Base-by-base conservation (phyloP, 2,329 filamentous ascomycete genomes). In the Ceratocystis variospora region DNA sequence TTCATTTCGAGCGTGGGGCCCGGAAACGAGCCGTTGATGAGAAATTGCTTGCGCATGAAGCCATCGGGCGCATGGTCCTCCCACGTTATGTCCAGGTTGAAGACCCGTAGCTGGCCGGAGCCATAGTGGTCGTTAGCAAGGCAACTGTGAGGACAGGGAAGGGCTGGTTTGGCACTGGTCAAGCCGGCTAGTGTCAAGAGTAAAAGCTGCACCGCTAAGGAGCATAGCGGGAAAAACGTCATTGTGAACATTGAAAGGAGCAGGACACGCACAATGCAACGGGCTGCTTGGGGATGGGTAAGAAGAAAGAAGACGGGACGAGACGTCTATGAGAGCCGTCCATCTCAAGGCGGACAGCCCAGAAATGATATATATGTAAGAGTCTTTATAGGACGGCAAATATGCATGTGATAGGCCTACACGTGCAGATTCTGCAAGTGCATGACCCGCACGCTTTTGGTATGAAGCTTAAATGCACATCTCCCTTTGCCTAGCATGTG, bases 11-110 rank as follows among this genome's bases (percentile, higher is more conserved):
- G 77, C 1, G 77, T 74, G 0, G 86, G 86, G 0, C 84, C 87
- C 0, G 86, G 85, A 62, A 82, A 83, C 70, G 83, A 77, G 10
- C 80, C 80, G 69, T 87, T 87, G 70, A 85, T 74, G 53, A 86
- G 74, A 68, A 79, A 70, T 73, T 80, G 77, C 50, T 77, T 69
- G 12, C 77, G 73, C 0, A 72, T 67, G 66, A 77, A 74, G 28
- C 82, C 82, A 72, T 79, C 76, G 0, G 78, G 78, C 0, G 76
- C 74, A 41, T 75, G 65, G 0, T 72, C 70, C 22, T 75, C 73
- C 75, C 76, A 78, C 4, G 76, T 77, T 33, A 76, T 50, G 2
- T 66, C 69, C 1, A 76, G 69, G 28, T 72, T 70, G 46, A 74
- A 76, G 19, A 28, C 31, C 3, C 53, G 61, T n/a, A 33, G 66